These are phyloP conservation scores for Senecio squalidus DNA, from an alignment of 140 eudicot genomes.

Conservation along the genomic window DNA sequence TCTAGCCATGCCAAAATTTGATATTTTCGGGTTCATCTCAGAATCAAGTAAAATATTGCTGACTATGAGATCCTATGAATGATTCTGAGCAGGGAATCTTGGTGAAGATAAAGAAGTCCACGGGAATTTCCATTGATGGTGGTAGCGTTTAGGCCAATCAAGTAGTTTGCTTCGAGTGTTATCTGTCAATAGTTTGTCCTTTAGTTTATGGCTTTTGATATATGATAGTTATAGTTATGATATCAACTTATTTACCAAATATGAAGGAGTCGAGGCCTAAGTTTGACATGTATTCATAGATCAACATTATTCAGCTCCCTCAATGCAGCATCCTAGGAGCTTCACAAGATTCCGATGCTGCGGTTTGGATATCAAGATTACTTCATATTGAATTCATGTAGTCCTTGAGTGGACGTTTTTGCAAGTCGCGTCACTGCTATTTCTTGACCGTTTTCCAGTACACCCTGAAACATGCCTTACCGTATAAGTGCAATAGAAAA, in stretches of 20 bases:
- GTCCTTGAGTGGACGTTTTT: slow-evolving; percentile 24
- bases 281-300: slow-evolving; percentile 35
- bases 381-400: slow-evolving; percentile 26
- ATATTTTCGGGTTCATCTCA: slow-evolving; percentile 39
- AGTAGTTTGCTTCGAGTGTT: not conserved
- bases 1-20: slow-evolving; percentile 43
- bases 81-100: slow-evolving; percentile 26
- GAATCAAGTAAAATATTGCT: slow-evolving; percentile 31
- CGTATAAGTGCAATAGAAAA: too few species aligned
- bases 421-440: slow-evolving; percentile 34
- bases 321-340: slow-evolving; percentile 30
- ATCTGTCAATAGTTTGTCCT: too few species aligned
- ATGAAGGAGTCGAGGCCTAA: slow-evolving; percentile 25
- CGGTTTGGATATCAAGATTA: slow-evolving; percentile 23
- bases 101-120: slow-evolving; percentile 40
- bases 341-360: slow-evolving; percentile 32
- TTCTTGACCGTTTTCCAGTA: slow-evolving; percentile 19
- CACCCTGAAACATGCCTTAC: slow-evolving; percentile 23
- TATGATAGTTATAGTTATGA: too few species aligned
- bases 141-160: slow-evolving; percentile 29
- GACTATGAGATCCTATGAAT: slow-evolving; percentile 35
- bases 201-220: too few species aligned
- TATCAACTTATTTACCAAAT: too few species aligned
- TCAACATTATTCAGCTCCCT: slow-evolving; percentile 18
- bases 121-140: slow-evolving; percentile 29